These are phyloP conservation scores for Citrus glauca DNA, from an alignment of 345 rosid species.

Conservation along the genomic window DNA sequence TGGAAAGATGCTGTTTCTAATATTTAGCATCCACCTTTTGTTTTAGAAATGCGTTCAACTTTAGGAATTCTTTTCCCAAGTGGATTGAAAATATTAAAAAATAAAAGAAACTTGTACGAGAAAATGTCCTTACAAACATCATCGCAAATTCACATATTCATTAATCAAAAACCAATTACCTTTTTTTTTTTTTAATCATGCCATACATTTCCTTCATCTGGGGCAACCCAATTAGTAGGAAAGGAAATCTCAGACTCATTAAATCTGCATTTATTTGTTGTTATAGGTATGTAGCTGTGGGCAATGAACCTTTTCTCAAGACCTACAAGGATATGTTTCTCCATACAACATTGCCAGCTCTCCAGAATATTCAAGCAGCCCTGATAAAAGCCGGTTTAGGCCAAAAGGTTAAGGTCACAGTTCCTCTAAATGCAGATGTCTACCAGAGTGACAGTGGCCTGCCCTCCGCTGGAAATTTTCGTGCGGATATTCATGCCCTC, in stretches of 20 bases:
- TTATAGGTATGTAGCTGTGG: constrained; percentile 76
- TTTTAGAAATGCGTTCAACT: no score
- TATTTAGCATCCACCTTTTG: no score
- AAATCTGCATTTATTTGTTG: not conserved
- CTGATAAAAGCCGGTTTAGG: constrained; percentile 82
- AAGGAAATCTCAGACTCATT: not conserved
- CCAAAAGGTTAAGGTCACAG: constrained; percentile 62
- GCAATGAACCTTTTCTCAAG: constrained; percentile 82
- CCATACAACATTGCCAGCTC: constrained; percentile 64
- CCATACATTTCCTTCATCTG: not conserved
- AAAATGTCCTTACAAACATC: no score
- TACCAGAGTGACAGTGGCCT: constrained; percentile 50
- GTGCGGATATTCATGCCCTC: constrained; percentile 56
- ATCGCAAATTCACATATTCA: no score
- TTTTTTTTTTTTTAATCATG: not conserved
- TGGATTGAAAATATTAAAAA: no score
- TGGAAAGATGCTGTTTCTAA: no score
- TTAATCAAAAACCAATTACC: no score
- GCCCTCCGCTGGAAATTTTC: constrained; percentile 77
- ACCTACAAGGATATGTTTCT: constrained; percentile 60
- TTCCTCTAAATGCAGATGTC: constrained; percentile 89
- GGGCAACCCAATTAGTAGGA: not conserved
- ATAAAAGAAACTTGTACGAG: no score
- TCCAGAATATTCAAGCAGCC: constrained; percentile 85
- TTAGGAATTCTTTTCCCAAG: no score